A percentile compares a stretch with the other conserved stretches of the same genome.
Conservation (phyloP, 192 early-diverging fungal genomes). For the Rhizoclosmatium sp. region DNA sequence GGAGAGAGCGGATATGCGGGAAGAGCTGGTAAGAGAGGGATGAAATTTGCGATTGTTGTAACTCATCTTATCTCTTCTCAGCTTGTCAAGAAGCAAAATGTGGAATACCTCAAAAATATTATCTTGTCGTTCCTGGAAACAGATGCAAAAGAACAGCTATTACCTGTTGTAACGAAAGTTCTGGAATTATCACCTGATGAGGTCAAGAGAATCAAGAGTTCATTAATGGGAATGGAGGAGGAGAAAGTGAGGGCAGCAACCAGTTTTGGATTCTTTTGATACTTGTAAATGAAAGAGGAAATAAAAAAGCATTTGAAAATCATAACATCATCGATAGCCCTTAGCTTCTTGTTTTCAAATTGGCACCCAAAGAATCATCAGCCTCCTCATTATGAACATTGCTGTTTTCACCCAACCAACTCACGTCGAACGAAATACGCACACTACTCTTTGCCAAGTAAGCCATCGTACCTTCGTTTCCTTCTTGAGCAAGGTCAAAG, state of each 20-base stretch:
- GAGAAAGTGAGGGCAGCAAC: conserved; percentile 13
- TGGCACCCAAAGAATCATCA: background rate
- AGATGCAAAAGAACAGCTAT: conserved; percentile 39
- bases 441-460: conserved; percentile 64
- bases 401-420: conserved; percentile 29
- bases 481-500: conserved; percentile 79
- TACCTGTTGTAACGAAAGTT: conserved; percentile 41
- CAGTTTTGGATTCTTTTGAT: conserved; percentile 34
- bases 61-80: background rate
- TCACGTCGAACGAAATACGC: conserved; percentile 51
- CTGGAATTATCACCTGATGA: conserved; percentile 41
- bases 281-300: background rate
- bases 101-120: conserved; percentile 77
- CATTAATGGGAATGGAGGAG: conserved; percentile 28
- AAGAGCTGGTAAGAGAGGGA: conserved; percentile 53
- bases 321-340: background rate
- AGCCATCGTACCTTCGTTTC: conserved; percentile 68
- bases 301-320: conserved; percentile 1
- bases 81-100: conserved; percentile 48
- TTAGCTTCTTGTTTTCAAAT: background rate
- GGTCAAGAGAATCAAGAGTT: conserved; percentile 18
- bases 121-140: conserved; percentile 70
- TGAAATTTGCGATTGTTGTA: background rate
- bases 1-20: conserved; percentile 66
- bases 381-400: background rate